Conservation (phyloP, 768 basidiomycete species). For the Psilocybe subaeruginosa region DNA sequence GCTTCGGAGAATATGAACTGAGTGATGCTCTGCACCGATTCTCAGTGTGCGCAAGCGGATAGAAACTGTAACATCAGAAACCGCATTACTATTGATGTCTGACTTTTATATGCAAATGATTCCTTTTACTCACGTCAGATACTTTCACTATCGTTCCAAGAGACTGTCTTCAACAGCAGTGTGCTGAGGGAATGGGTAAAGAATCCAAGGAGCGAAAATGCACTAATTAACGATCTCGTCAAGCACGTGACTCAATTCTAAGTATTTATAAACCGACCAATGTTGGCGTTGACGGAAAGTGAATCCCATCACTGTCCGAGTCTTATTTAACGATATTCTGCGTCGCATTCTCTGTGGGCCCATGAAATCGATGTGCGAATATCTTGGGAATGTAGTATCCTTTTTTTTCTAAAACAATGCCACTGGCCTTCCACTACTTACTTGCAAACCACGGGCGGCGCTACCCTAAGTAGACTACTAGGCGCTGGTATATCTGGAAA, state of each 20-base stretch:
- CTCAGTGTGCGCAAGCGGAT: neutral
- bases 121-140: neutral
- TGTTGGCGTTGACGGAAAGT: neutral
- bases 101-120: no score
- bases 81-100: no score
- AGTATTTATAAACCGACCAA: neutral
- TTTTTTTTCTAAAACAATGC: no score
- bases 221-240: neutral
- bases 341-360: no score
- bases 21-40: neutral
- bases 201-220: neutral
- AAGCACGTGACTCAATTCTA: neutral
- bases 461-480: no score
- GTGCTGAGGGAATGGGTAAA: neutral
- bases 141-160: neutral
- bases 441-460: no score
- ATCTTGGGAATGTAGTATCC: no score
- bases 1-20: neutral
- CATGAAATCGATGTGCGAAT: no score
- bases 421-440: no score
- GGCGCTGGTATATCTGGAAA: no score
- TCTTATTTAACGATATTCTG: no score
- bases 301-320: no score
- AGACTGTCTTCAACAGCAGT: neutral
- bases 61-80: neutral